Conservation (phyloP, 805 yeast genomes). For the Hyphopichia homilentoma region DNA sequence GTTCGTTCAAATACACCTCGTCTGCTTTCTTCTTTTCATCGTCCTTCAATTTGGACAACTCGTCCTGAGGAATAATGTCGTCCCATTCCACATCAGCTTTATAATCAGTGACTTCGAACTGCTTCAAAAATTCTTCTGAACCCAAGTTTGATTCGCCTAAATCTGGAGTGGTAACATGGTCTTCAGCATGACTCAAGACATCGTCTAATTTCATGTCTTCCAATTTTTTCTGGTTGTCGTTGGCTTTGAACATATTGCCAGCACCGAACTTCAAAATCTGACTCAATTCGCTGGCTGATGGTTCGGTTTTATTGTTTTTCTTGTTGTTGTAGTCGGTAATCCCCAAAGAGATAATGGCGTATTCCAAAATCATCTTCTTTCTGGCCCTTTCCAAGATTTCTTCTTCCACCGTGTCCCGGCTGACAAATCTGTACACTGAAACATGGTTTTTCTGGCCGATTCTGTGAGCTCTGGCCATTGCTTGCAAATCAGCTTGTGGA, state of each 20-base stretch:
- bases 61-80: slow-evolving; percentile 96
- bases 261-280: slow-evolving; percentile 98
- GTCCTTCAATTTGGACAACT: slow-evolving; percentile 80
- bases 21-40: slow-evolving; percentile 86
- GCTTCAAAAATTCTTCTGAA: slow-evolving; percentile 95
- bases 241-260: slow-evolving; percentile 95
- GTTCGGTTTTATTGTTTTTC: slow-evolving; percentile 52
- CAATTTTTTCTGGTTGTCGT: slow-evolving; percentile 89
- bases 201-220: slow-evolving; percentile 95
- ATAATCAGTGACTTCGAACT: slow-evolving; percentile 97
- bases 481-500: slow-evolving; percentile 98
- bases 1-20: slow-evolving; percentile 83
- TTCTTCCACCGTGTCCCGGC: slow-evolving; percentile 97
- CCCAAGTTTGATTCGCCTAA: slow-evolving; percentile 97
- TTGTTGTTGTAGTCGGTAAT: slow-evolving; percentile 71
- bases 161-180: slow-evolving; percentile 93
- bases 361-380: slow-evolving; percentile 96
- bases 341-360: slow-evolving; percentile 95
- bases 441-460: slow-evolving; percentile 99
- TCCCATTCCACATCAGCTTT: slow-evolving; percentile 99
- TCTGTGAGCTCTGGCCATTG: slow-evolving; percentile 99
- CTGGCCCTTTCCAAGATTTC: slow-evolving; percentile 95
- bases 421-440: slow-evolving; percentile 94
- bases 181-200: slow-evolving; percentile 94
- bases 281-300: slow-evolving; percentile 77